Evolutionary conservation across 2,329 filamentous ascomycete species (phyloP).

Genomic region (Xylariaceae sp.): DNA sequence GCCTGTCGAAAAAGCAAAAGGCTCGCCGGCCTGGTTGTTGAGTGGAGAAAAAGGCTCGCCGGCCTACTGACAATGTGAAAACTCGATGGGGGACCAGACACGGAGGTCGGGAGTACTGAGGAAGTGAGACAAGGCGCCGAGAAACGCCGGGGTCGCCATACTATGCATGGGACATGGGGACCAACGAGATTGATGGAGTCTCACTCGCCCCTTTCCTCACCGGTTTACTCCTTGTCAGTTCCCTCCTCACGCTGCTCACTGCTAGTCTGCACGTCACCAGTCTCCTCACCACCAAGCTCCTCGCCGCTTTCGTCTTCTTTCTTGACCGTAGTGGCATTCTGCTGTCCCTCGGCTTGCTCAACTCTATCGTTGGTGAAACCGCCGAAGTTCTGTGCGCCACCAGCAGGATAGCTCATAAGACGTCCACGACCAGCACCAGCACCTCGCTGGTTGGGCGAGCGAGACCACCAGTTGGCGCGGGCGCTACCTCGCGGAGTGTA

Average conservation of each 20-base stretch:
- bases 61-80: not conserved
- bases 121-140: too few species aligned
- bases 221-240: too few species aligned
- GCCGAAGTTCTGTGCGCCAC: too few species aligned
- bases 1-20: not conserved
- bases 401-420: too few species aligned
- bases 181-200: too few species aligned
- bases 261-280: conserved; percentile 3
- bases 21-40: not conserved
- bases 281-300: conserved; percentile 8
- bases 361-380: not conserved
- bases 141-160: too few species aligned
- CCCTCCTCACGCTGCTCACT: not conserved
- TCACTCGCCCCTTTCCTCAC: too few species aligned
- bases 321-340: conserved; percentile 5
- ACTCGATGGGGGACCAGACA: not conserved
- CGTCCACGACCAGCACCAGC: too few species aligned
- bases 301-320: conserved; percentile 6
- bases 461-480: not conserved
- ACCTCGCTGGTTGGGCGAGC: too few species aligned
- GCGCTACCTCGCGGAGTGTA: conserved; percentile 6
- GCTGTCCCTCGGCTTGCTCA: conserved; percentile 6
- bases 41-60: not conserved
- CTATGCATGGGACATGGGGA: too few species aligned
- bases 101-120: too few species aligned